These are phyloP conservation scores for Acanthamoeba royreba DNA, from an alignment of 208 protist species.

Conservation along the genomic window DNA sequence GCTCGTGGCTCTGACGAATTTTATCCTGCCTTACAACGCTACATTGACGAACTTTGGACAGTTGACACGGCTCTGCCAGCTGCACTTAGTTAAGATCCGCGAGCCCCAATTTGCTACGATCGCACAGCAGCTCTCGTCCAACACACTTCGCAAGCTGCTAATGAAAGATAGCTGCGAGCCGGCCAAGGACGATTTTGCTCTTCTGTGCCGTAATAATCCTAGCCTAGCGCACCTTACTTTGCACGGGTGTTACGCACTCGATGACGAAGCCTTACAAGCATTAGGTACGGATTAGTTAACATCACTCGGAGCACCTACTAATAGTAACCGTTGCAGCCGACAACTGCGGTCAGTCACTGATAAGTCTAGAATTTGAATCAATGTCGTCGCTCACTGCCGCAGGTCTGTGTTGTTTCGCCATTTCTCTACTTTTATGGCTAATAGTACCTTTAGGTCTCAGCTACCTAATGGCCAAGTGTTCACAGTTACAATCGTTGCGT, in stretches of 20 bases:
- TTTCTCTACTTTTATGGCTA: too few species aligned
- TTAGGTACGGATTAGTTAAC: not conserved
- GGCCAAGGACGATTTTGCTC: not conserved
- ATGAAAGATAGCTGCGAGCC: not conserved
- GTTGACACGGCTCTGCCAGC: not conserved
- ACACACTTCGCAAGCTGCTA: not conserved
- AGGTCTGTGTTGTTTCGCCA: not conserved
- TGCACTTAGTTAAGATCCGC: not conserved
- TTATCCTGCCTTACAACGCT: not conserved
- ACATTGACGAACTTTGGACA: not conserved
- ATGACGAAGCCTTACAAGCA: not conserved
- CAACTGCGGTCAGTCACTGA: not conserved
- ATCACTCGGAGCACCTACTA: too few species aligned
- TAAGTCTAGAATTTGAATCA: not conserved
- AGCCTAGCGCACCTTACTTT: not conserved
- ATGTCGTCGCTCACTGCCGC: not conserved
- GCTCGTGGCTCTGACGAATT: not conserved
- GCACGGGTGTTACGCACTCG: not conserved
- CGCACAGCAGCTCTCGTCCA: not conserved
- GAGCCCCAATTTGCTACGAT: not conserved
- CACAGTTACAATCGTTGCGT: too few species aligned
- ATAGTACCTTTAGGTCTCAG: too few species aligned
- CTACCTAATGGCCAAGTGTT: too few species aligned
- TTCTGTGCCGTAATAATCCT: not conserved
- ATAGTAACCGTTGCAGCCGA: too few species aligned